phyloP scores from a whole-genome alignment of 2,329 filamentous ascomycete genomes.

The Knoxdaviesia proteae region DNA sequence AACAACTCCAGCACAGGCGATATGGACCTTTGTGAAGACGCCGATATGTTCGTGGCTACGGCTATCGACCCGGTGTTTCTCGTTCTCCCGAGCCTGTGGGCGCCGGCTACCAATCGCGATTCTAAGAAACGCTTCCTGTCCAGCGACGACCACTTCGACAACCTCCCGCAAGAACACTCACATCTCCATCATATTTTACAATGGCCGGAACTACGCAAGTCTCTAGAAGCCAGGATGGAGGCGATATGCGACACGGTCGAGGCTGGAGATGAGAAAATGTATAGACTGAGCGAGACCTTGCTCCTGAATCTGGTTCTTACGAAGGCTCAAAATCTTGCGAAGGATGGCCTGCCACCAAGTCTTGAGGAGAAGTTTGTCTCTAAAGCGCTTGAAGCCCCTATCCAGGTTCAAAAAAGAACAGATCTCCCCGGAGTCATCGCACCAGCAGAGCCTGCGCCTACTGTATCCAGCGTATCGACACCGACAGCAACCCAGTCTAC shows the following conservation, averaged over 20 bases:
- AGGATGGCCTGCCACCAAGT: conserved; percentile 46
- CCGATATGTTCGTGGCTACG: conserved; percentile 69
- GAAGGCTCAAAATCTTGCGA: conserved; percentile 54
- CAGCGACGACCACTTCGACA: conserved; percentile 52
- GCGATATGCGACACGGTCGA: conserved; percentile 65
- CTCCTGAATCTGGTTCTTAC: conserved; percentile 40
- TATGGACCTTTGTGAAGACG: conserved; percentile 34
- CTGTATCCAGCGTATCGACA: conserved; percentile 5
- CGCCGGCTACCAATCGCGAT: conserved; percentile 16
- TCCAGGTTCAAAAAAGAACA: conserved; percentile 13
- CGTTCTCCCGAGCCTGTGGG: conserved; percentile 47
- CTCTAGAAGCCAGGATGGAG: conserved; percentile 44
- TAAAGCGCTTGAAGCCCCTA: conserved; percentile 54
- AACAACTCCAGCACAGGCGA: conserved; percentile 5
- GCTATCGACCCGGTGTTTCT: conserved; percentile 71
- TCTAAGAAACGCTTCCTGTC: conserved; percentile 45
- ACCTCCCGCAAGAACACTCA: conserved; percentile 28
- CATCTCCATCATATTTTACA: conserved; percentile 38
- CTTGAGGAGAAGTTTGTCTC: conserved; percentile 74
- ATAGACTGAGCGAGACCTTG: conserved; percentile 53
- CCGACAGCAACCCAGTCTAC: conserved; percentile 2
- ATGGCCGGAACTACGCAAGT: conserved; percentile 21
- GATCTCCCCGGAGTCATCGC: no score
- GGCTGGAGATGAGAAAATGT: conserved; percentile 70
- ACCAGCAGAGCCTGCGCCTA: background rate